Evolutionary conservation across 2,329 filamentous ascomycete genomes (phyloP).

Genomic region (Plectosphaerella cucumerina): DNA sequence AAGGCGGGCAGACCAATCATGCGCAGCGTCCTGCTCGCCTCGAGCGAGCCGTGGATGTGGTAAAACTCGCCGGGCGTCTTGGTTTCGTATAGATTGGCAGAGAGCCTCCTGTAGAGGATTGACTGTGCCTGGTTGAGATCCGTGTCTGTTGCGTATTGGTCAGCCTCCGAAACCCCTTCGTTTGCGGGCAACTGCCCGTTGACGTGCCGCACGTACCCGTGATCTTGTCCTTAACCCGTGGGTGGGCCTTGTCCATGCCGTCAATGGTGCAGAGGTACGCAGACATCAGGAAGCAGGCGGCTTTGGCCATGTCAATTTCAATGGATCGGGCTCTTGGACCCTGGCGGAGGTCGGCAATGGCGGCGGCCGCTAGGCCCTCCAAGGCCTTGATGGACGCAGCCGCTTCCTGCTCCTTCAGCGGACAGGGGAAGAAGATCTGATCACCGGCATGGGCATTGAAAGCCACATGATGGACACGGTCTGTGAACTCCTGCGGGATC

Average conservation of each 20-base stretch:
- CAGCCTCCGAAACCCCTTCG: constrained; percentile 11
- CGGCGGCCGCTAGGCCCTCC: constrained; percentile 56
- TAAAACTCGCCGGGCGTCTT: constrained; percentile 56
- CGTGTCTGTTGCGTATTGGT: constrained; percentile 43
- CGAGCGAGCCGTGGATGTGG: constrained; percentile 64
- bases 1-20: constrained; percentile 61
- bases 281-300: constrained; percentile 53
- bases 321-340: constrained; percentile 24
- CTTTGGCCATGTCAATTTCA: constrained; percentile 47
- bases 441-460: constrained; percentile 26
- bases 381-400: constrained; percentile 50
- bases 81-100: constrained; percentile 62
- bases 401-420: constrained; percentile 35
- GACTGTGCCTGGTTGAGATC: constrained; percentile 63
- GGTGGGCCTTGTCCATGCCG: constrained; percentile 43
- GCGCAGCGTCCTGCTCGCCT: constrained; percentile 57
- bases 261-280: constrained; percentile 53
- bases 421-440: constrained; percentile 31
- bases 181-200: constrained; percentile 43
- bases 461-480: constrained; percentile 19
- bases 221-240: constrained; percentile 32
- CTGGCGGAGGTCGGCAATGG: constrained; percentile 49
- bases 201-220: constrained; percentile 8
- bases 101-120: constrained; percentile 59
- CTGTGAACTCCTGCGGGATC: constrained; percentile 25